Evolutionary conservation across 2,329 filamentous ascomycete genomes (phyloP), one percentile per base, ranked within the genome.

Genomic region (Coleophoma cylindrospora): DNA sequence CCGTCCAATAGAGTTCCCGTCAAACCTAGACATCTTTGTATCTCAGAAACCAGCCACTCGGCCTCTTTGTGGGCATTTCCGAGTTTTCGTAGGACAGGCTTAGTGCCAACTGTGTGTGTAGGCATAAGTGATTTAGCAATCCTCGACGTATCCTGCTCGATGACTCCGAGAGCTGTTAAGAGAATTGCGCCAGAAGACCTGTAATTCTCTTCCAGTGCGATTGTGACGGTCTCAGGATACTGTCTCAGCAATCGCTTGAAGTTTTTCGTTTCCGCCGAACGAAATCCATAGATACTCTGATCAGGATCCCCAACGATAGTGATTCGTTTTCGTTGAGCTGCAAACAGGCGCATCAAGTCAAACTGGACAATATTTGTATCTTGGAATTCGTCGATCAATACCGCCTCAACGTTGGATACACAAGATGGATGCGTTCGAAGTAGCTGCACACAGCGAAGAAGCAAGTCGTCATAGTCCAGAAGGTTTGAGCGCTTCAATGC

Each of bases 281-380:
- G 85, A 76, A 95, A 99, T 17, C 92, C 89, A 65, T 97, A 99
- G 50, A 99, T 99, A 66, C 91, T 96, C 68, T 99, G 92, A 66
- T 99, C 94, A 0, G 94, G 92, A 64, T 99, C 92, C 34, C 92
- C 94, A 4, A 99, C 94, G 52, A 96, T 89, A 1, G 92, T 97
- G 58, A 97, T 92, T n/a, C 83, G 79, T 50, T 81, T 79, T 40
- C 79, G 76, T 19, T 75, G 71, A 53, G 89, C 83, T 2, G 91
- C 89, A 61, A 99, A 85, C 1, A 96, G 76, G 55, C 81, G 86
- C 91, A 96, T 96, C 40, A 99, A 73, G 59, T 96, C 90, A 62
- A 95, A 97, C 67, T 99, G 92, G 4, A 96, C 85, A 17, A 89
- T 81, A 64, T 97, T 99, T 8, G 92, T 97, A 69, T 99, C 92